Conservation (phyloP, 139 green algal genomes). For the Chlamydomonas eustigma region DNA sequence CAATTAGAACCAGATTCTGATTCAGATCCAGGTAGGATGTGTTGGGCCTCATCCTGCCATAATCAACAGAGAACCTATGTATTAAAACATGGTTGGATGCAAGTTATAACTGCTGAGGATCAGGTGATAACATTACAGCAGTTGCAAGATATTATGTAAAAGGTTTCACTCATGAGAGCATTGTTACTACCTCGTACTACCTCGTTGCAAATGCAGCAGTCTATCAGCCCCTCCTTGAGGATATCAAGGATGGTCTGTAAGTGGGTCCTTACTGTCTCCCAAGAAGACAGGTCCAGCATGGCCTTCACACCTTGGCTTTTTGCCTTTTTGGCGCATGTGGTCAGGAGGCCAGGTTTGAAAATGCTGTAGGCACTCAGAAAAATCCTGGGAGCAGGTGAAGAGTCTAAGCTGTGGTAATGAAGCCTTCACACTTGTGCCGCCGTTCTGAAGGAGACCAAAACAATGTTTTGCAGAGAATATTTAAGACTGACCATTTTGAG, state of each 20-base stretch:
- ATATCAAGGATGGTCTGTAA: conserved; percentile 20
- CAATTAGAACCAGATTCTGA: not conserved
- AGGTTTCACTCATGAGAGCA: no score
- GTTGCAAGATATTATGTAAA: no score
- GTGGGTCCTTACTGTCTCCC: conserved; percentile 51
- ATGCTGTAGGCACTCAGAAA: conserved; percentile 41
- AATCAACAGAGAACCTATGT: no score
- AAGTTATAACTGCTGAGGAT: no score
- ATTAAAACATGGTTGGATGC: no score
- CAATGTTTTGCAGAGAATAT: no score
- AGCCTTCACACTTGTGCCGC: no score
- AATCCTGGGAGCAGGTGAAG: conserved; percentile 13
- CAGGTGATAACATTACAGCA: no score
- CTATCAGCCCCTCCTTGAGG: conserved; percentile 24
- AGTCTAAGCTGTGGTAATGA: no score
- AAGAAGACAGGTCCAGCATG: conserved; percentile 55
- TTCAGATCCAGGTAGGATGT: not conserved
- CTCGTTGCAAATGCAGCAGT: conserved; percentile 62
- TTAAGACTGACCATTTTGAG: not conserved
- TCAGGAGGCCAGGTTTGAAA: conserved; percentile 29
- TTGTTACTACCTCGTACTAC: no score
- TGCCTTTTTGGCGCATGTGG: not conserved
- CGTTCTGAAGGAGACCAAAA: no score
- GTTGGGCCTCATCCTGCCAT: not conserved
- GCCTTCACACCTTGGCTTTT: conserved; percentile 17